These are phyloP conservation scores for Ceratocystis variospora DNA, from an alignment of 2,329 filamentous ascomycete species.

Conservation along the genomic window DNA sequence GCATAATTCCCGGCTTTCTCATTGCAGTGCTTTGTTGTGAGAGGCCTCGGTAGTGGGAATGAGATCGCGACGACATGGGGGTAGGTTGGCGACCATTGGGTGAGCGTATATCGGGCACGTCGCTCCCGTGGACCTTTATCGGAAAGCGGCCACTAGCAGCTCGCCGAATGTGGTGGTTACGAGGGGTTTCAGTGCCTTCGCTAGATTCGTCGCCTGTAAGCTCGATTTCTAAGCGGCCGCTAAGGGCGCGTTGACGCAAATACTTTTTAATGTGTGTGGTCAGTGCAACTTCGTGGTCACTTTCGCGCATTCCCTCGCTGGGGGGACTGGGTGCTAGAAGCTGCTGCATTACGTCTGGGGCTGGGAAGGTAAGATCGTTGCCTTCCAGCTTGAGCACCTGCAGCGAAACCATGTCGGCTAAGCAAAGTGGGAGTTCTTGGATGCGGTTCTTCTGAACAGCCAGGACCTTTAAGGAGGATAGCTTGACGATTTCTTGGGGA, in stretches of 20 bases:
- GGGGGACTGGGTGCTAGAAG: conserved; percentile 41
- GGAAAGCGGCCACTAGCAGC: conserved; percentile 52
- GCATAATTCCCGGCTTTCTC: conserved; percentile 56
- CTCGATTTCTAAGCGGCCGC: conserved; percentile 41
- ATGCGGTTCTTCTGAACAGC: conserved; percentile 80
- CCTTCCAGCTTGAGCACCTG: conserved; percentile 82
- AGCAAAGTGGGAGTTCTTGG: conserved; percentile 64
- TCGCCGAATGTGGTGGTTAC: conserved; percentile 50
- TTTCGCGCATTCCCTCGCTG: conserved; percentile 47
- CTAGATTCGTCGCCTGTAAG: conserved; percentile 48
- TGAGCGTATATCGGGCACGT: conserved; percentile 53
- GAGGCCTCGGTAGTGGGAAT: conserved; percentile 58
- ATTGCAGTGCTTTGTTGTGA: conserved; percentile 51
- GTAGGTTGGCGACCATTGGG: conserved; percentile 46
- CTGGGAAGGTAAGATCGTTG: conserved; percentile 72
- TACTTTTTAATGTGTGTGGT: conserved; percentile 50
- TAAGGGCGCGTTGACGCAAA: conserved; percentile 39
- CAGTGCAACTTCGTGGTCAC: conserved; percentile 46
- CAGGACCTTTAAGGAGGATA: conserved; percentile 78
- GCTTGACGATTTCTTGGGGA: conserved; percentile 63
- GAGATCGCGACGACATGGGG: conserved; percentile 59
- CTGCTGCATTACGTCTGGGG: conserved; percentile 49
- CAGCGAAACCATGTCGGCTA: conserved; percentile 80
- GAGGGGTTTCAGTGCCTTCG: conserved; percentile 68
- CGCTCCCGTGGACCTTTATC: conserved; percentile 59